Base-by-base conservation (phyloP, 257 asterid species). In the Solanum virginianum region DNA sequence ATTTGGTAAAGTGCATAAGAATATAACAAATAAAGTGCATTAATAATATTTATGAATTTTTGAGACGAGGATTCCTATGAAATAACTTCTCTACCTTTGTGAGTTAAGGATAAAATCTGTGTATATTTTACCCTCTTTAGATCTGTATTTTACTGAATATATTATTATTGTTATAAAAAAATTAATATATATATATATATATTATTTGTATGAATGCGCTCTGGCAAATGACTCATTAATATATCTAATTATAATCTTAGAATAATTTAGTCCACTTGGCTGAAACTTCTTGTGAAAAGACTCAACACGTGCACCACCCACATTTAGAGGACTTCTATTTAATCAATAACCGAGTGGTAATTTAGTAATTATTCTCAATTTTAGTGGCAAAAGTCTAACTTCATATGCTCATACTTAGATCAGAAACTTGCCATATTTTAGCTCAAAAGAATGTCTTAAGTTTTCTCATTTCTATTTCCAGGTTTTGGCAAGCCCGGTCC, bases 301-400 rank as follows among this genome's bases (percentile, higher is more conserved):
- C 91, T 87, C 59, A 92, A 92, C 92, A 91, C 92, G 91, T 88
- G 94, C 92, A 85, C 85, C 80, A 72, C 89, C 93, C 94, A 91
- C 90, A 86, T 91, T 92, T 87, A 90, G 88, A 91, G 94, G 93
- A 83, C 55, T 7, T 43, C 39, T 3, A 5, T 54, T 54, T 24
- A 75, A 13, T 53, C 43, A 54, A 71, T 36, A 24, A 69, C 15
- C 10, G 80, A 86, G 88, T 90, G 92, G 95, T 88, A 86, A 13
- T 87, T 60, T 65, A 82, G 93, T 89, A 66, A 83, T 87, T 88
- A 1, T 1, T 81, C 6, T 29, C n/a, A 15, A 11, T 24, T 13
- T 70, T 85, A 89, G 91, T 60, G 89, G 91, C 90, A 86, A 84
- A 29, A 62, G 0, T 49, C 36, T 3, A 8, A 10, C 49, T 17